These are phyloP conservation scores for Oldenlandia corymbosa DNA, from an alignment of 257 asterid species.

Conservation along the genomic window DNA sequence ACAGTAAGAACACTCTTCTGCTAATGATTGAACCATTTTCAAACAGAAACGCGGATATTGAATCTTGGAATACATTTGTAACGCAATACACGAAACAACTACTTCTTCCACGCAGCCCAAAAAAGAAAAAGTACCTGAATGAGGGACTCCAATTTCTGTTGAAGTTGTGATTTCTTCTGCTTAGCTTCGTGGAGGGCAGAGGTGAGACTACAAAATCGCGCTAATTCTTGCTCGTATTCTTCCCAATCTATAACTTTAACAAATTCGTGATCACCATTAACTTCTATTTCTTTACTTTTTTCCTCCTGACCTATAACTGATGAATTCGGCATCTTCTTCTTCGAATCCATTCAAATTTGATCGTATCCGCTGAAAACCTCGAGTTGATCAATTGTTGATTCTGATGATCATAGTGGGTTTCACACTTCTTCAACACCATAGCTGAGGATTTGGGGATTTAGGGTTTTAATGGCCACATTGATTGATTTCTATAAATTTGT, in stretches of 20 bases:
- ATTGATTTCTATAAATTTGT: neutral
- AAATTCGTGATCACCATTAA: conserved; percentile 23
- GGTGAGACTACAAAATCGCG: conserved; percentile 71
- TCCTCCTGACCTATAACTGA: conserved; percentile 8
- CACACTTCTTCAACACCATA: conserved; percentile 21
- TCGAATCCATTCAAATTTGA: conserved; percentile 14
- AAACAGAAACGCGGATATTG: too few species aligned
- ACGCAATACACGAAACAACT: too few species aligned
- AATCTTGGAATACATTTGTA: too few species aligned
- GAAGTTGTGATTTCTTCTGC: conserved; percentile 46
- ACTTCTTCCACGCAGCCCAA: neutral
- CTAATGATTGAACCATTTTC: neutral
- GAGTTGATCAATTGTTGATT: conserved; percentile 9
- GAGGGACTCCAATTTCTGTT: conserved; percentile 51
- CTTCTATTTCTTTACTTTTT: conserved; percentile 2
- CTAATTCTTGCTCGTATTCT: conserved; percentile 86
- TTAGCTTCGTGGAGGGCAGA: conserved; percentile 68
- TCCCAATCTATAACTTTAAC: conserved; percentile 69
- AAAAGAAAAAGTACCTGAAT: conserved; percentile 41
- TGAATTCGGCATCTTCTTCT: conserved; percentile 19
- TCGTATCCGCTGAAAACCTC: neutral
- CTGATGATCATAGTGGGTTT: conserved; percentile 11
- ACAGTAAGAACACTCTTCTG: neutral
- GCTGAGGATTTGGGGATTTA: conserved; percentile 12
- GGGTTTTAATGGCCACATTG: conserved; percentile 22